phyloP scores from a whole-genome alignment of 495 filamentous ascomycete genomes.

The Tuber indicum region DNA sequence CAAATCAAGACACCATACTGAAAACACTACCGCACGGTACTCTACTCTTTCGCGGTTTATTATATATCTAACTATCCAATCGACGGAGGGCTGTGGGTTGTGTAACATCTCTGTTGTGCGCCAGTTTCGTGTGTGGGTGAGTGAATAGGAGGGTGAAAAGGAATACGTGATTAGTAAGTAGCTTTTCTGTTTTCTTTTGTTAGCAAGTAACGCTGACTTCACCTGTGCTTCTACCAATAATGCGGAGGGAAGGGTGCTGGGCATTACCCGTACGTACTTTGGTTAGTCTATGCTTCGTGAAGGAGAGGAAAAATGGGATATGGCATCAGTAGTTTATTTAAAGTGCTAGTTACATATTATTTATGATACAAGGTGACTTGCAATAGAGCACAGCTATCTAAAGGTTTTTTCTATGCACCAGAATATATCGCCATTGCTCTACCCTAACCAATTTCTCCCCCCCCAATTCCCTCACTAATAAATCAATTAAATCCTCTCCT shows the following conservation, averaged over 20 bases:
- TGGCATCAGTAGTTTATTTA: not conserved
- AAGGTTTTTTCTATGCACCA: not conserved
- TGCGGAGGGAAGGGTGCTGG: not conserved
- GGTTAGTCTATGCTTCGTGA: not conserved
- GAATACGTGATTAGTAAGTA: not conserved
- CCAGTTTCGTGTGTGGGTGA: not conserved
- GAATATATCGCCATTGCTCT: constrained; percentile 7
- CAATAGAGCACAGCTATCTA: not conserved
- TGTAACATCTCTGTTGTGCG: not conserved
- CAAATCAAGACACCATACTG: not conserved
- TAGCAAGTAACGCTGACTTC: not conserved
- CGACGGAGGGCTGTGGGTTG: not conserved
- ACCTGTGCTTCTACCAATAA: not conserved
- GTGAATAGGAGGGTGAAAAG: not conserved
- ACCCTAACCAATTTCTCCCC: not conserved
- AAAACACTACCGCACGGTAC: not conserved
- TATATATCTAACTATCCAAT: not conserved
- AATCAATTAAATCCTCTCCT: constrained; percentile 11
- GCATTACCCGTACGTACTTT: not conserved
- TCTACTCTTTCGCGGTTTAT: not conserved
- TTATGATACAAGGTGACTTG: not conserved
- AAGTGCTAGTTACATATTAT: not conserved
- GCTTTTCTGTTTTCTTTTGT: not conserved
- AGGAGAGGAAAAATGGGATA: not conserved
- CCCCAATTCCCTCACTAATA: not conserved